Evolutionary conservation across 768 basidiomycete genomes (phyloP), one percentile per base, ranked within the genome.

Genomic region (Tremella fuciformis): DNA sequence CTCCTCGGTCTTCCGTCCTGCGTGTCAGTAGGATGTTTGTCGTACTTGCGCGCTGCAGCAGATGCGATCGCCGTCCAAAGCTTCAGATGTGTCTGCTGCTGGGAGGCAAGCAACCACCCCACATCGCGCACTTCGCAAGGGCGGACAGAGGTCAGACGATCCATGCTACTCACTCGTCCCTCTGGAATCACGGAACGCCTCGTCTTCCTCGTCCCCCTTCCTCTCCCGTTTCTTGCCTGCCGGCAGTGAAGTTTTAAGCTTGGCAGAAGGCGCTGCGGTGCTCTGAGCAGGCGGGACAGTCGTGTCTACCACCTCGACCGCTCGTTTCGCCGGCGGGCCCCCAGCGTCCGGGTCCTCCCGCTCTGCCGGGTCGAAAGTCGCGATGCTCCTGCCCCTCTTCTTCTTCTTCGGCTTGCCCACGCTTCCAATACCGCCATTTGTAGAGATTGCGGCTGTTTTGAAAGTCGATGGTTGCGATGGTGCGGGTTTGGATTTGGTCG

Each of bases 1-100:
- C 60, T 78, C 77, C 55, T 78, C 75, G 2, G 77, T 78, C 49
- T 69, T 73, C 21, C 73, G 61, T 57, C 77, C 77, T 77, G 55
- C n/a, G 25, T n/a, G 1, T 24, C 53, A n/a, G 9, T 16, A 7
- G n/a, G 29, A 19, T 54, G n/a, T n/a, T n/a, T n/a, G n/a, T n/a
- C n/a, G n/a, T n/a, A n/a, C n/a, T n/a, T n/a, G n/a, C n/a, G n/a
- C n/a, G n/a, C n/a, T n/a, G n/a, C n/a, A n/a, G n/a, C n/a, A n/a
- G n/a, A n/a, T n/a, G n/a, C n/a, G n/a, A n/a, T n/a, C n/a, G n/a
- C n/a, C n/a, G n/a, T n/a, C n/a, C n/a, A n/a, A n/a, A n/a, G n/a
- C n/a, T n/a, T n/a, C n/a, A n/a, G n/a, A n/a, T n/a, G n/a, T n/a
- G n/a, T n/a, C n/a, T n/a, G n/a, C n/a, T n/a, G n/a, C n/a, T n/a